Evolutionary conservation across 1,284 basidiomycete species (phyloP).

Genomic region (Lignosus rhinocerotis): DNA sequence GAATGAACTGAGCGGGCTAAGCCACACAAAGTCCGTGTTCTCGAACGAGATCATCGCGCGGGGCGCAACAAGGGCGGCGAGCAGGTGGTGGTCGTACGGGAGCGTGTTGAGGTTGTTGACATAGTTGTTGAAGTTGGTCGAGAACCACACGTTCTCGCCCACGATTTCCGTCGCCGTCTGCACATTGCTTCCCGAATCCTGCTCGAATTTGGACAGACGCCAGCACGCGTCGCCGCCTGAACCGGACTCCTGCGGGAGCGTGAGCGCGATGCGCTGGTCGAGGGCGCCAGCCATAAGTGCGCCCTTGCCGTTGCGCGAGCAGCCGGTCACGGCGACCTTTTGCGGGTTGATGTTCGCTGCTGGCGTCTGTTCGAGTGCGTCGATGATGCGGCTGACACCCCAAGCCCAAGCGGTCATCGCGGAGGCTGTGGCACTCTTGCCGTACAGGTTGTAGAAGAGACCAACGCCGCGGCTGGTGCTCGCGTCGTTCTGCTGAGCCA

Average conservation of each 20-base stretch:
- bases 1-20: constrained; percentile 46
- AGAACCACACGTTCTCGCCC: constrained; percentile 57
- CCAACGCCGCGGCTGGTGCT: constrained; percentile 47
- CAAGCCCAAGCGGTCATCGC: constrained; percentile 60
- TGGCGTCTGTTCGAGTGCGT: constrained; percentile 48
- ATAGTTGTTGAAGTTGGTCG: constrained; percentile 44
- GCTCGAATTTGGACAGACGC: constrained; percentile 50
- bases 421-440: constrained; percentile 42
- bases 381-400: constrained; percentile 55
- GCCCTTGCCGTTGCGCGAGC: constrained; percentile 55
- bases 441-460: constrained; percentile 55
- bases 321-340: constrained; percentile 53
- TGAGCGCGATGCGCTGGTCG: constrained; percentile 52
- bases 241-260: constrained; percentile 58
- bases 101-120: constrained; percentile 42
- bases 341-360: constrained; percentile 44
- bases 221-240: constrained; percentile 58
- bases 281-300: constrained; percentile 56
- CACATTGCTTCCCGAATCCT: constrained; percentile 36
- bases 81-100: constrained; percentile 55
- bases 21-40: constrained; percentile 53
- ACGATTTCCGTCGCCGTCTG: constrained; percentile 55
- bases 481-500: constrained; percentile 44
- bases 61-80: constrained; percentile 54
- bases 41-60: constrained; percentile 50